Evolutionary conservation across 2,329 filamentous ascomycete genomes (phyloP), one percentile per base, ranked within the genome.

Genomic region (Curvularia verruculosa): DNA sequence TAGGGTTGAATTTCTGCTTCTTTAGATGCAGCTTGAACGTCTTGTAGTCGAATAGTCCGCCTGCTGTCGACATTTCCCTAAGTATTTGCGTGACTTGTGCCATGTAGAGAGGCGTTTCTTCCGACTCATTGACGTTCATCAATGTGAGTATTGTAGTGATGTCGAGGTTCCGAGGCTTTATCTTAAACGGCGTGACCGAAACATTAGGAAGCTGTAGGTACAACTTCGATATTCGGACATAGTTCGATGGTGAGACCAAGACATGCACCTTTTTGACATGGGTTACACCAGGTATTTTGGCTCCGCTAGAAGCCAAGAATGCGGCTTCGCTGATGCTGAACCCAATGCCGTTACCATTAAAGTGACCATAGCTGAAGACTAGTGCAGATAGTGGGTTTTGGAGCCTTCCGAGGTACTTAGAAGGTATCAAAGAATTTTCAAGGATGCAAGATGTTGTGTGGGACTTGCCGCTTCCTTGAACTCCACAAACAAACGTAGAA

Each of bases 401-500:
- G 1, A 87, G 68, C 2, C 69, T 71, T 1, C 81, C 82, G 1
- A 82, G 67, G 2, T 70, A 64, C 0, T 78, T 50, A 5, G 68
- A 82, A 0, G 70, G 63, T 1, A 85, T 72, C 0, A 89, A 74
- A 1, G 65, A 54, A 28, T 72, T 71, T 40, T 72, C 69, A 12
- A 88, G 75, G 44, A 89, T 76, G 63, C 82, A 85, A 0, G 84
- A 82, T 1, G 87, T 75, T 0, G 85, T 87, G 54, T 88, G 84
- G 18, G 81, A 84, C 65, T 88, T 89, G 0, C 86, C 34, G 41
- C 81, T 83, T 0, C 86, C 86, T 64, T 89, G 85, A 1, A 83
- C 83, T 1, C 86, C 86, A 60, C 86, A 89, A 18, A 89, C 84
- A 67, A 88, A 88, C 0, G 81, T 77, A 0, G 84, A 87, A 62